Evolutionary conservation across 331 rosid species (phyloP).

Genomic region (Erythrophleum ivorense): DNA sequence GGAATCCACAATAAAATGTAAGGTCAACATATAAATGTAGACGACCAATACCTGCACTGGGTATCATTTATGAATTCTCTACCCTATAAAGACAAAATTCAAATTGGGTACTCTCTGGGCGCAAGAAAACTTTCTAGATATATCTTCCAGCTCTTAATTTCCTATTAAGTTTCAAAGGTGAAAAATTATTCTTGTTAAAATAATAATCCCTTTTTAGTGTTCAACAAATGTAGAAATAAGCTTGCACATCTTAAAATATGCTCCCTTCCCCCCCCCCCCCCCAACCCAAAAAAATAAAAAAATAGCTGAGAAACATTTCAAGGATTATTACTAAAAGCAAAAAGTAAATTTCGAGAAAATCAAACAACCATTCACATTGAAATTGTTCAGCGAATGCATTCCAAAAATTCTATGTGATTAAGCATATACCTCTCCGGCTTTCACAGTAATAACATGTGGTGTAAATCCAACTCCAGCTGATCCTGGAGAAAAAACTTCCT

Average conservation of each 20-base stretch:
- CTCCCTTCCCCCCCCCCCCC: neutral
- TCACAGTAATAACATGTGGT: constrained; percentile 72
- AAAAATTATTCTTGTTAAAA: neutral
- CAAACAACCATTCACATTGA: neutral
- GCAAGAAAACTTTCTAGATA: neutral
- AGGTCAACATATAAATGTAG: neutral
- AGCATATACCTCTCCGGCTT: constrained; percentile 77
- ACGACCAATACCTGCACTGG: neutral
- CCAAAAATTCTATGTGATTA: constrained; percentile 1
- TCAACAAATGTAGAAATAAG: neutral
- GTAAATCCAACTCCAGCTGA: constrained; percentile 53
- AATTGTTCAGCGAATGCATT: constrained; percentile 3
- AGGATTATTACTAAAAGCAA: neutral
- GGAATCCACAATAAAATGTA: neutral
- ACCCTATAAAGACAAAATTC: neutral
- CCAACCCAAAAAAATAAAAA: no score
- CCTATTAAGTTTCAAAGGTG: neutral
- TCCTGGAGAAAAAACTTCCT: constrained; percentile 49
- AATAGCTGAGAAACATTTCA: neutral
- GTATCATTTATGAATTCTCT: neutral
- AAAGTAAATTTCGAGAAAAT: neutral
- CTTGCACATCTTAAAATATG: neutral
- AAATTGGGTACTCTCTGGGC: neutral
- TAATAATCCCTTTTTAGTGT: neutral
- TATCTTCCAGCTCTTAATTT: constrained; percentile 6